Percentiles rank a stretch among this genome's conserved stretches.
phyloP scores from a whole-genome alignment of 2,329 filamentous ascomycete genomes.

The Phoma sp. region DNA sequence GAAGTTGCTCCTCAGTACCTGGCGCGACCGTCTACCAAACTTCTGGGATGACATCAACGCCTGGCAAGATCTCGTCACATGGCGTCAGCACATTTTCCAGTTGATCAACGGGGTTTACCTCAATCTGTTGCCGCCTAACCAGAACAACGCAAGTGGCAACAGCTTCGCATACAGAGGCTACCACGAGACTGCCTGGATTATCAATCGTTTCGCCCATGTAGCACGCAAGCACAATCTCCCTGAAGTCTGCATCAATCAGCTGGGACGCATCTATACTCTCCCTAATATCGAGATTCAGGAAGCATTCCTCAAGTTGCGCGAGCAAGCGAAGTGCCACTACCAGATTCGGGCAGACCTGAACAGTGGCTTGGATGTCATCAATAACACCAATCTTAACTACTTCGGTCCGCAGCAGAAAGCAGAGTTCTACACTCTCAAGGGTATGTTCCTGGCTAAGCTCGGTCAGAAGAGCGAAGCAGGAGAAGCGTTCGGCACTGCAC shows the following conservation, averaged over 20 bases:
- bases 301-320: conserved; percentile 95
- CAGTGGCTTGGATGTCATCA: conserved; percentile 95
- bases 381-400: conserved; percentile 99
- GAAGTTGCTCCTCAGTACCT: conserved; percentile 90
- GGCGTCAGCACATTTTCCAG: conserved; percentile 98
- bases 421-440: conserved; percentile 98
- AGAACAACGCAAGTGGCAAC: conserved; percentile 78
- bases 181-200: conserved; percentile 99
- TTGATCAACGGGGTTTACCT: conserved; percentile 96
- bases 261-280: conserved; percentile 96
- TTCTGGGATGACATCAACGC: conserved; percentile 99
- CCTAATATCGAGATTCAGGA: conserved; percentile 99
- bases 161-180: conserved; percentile 97
- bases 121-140: conserved; percentile 77
- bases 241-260: conserved; percentile 95
- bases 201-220: conserved; percentile 97
- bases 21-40: conserved; percentile 94
- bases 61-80: conserved; percentile 99
- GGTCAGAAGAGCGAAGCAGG: conserved; percentile 90
- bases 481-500: conserved; percentile 88
- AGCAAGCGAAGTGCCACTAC: conserved; percentile 98
- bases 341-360: conserved; percentile 92
- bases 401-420: conserved; percentile 96
- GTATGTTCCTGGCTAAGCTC: conserved; percentile 97
- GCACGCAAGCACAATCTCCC: conserved; percentile 95